Evolutionary conservation across 352 stramenopile genomes (phyloP), one percentile per base, ranked within the genome.

Genomic region (Globisporangium radiosum): DNA sequence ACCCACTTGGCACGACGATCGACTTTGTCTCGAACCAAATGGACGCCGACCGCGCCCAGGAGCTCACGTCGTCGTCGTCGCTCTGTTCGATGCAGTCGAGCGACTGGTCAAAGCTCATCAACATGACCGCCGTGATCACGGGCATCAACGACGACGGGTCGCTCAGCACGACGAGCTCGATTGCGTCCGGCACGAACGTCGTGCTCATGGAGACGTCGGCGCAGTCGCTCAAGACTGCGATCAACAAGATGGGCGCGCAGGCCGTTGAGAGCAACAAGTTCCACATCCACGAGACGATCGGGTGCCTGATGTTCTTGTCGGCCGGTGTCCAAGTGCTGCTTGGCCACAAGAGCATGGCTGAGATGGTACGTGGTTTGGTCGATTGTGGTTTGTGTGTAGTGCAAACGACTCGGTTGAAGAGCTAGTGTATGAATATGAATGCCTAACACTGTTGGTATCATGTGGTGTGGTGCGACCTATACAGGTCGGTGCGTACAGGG

Each of bases 131-230:
- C 4, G 85, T 93, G 52, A 92, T 95, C 62, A 92, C 81, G 14
- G 79, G 78, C 1, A 89, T 95, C 49, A 91, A 95, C 37, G 81
- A 88, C 13, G 81, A 90, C 51, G 83, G 83, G 0, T 91, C 85
- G 37, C 55, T 95, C n/a, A 88, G 74, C 54, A 91, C 83, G 13
- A 95, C 82, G 7, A 92, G 81, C 62, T 87, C 81, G 1, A 76
- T 95, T 19, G 72, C 75, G 7, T 78, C 77, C 3, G 85, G 85
- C 8, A 90, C 83, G 4, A 89, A 88, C 33, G 78, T 95, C 15
- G 83, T 92, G 50, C 69, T 95, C n/a, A 95, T 95, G 85, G 79
- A 95, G 58, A 91, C 85, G 54, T 92, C 82, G 1, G 70, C 76
- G 9, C 71, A 88, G 58, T 90, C 77, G 4, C 69, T 94, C 52